Evolutionary conservation across 2,329 filamentous ascomycete genomes (phyloP), one percentile per base, ranked within the genome.

Genomic region (Sphaceloma murrayae): DNA sequence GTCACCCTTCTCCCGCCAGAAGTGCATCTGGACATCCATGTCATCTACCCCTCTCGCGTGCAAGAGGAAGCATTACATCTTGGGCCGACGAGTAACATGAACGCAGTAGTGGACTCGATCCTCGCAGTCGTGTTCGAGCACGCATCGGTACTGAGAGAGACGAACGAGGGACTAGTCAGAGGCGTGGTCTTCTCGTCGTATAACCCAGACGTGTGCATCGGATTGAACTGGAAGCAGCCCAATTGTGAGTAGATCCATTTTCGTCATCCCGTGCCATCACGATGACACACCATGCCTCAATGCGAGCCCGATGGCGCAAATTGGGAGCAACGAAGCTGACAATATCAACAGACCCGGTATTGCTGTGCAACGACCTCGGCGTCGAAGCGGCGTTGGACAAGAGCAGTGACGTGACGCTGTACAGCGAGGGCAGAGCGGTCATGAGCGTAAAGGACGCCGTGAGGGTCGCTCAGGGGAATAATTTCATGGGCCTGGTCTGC

Each of bases 161-260:
- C 68, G 50, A 78, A 77, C 1, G 78, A 85, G 6, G 79, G 85
- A 45, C 77, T 80, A 11, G 80, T 91, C 53, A 74, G 88, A 30
- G 94, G 85, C 9, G 81, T 98, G 43, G 85, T 95, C 8, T 95
- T 98, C 61, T 93, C 85, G 55, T 94, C 86, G 16, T 94, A 89
- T 63, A 95, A 94, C 59, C 73, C 85, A 9, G 82, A 81, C 51
- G 76, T 96, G 14, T 98, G 91, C 65, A 93, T 85, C 11, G 88
- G 89, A 4, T 67, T 98, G 55, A 98, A 98, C 64, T 98, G 91
- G 91, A 98, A 98, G 63, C 91, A 98, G 62, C 91, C 91, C 2
- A 98, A 96, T 59, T 98, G 78, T 80, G 60, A 65, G 75, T 65
- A 24, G 22, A 45, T 7, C 19, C 4, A 31, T 14, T 6, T 24